Base-by-base conservation (phyloP, 2,329 filamentous ascomycete genomes). In the Fragosphaeria purpurea region DNA sequence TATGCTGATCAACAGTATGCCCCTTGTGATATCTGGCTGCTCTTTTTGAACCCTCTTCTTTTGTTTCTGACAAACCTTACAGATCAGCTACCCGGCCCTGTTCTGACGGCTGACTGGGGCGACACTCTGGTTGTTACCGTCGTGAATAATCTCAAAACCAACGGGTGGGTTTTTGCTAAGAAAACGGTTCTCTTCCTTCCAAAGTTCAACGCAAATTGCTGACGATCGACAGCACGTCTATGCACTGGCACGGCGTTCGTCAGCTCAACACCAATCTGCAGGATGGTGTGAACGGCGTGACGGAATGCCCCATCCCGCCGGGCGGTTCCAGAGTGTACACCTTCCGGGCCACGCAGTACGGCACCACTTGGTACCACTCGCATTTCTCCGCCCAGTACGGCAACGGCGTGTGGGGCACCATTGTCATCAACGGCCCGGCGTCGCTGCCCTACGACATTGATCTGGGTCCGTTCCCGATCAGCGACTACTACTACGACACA, bases 241-340 rank as follows among this genome's bases (percentile, higher is more conserved):
- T 67, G 10, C 65, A 67, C 56, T 67, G 64, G 64, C 65, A 67
- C 51, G 65, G 65, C 3, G 58, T 67, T 12, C 59, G 63, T 13
- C 62, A 64, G 51, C 51, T 59, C 6, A 55, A 60, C 50, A 62
- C 55, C 8, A 63, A 61, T 41, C 57, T 65, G 38, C 58, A 61
- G 45, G 64, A 67, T 37, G 64, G 64, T 11, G 64, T 64, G 31
- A 61, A 61, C 33, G 62, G 62, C 33, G 54, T 65, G 13, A 66
- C 63, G 0, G 75, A 82, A 59, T 82, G 78, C 58, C 76, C 77
- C 3, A 74, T 79, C 49, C 65, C 74, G 11, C 73, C 74, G 0
- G 71, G 70, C 31, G 58, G 67, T 12, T 63, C 59, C 6, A 60
- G 61, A 33, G 65, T 62, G 0, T 69, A 70, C 56, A 62, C 56